Evolutionary conservation across 768 basidiomycete species (phyloP).

Genomic region (Suillus hirtellus): DNA sequence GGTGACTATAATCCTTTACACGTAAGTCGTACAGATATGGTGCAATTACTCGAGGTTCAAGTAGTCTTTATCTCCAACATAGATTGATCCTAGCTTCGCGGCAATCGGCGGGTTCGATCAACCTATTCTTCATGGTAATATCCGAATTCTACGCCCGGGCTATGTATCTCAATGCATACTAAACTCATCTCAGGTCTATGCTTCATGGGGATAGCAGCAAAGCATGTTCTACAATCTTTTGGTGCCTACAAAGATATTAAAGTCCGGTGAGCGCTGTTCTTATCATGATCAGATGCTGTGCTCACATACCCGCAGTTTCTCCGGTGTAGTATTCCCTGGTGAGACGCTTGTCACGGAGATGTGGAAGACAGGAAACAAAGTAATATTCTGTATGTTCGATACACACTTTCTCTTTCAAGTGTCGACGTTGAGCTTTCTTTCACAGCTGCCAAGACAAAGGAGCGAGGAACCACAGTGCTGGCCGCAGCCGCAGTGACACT

Average conservation of each 20-base stretch:
- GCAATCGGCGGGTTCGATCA: conserved; percentile 92
- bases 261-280: conserved; percentile 61
- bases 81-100: conserved; percentile 94
- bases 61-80: neutral
- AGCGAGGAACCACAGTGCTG: conserved; percentile 70
- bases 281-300: conserved; percentile 3
- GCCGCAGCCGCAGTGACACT: conserved; percentile 84
- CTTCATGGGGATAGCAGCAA: conserved; percentile 89
- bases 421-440: conserved; percentile 3
- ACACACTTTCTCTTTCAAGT: neutral
- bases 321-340: conserved; percentile 90
- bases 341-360: conserved; percentile 95
- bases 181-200: conserved; percentile 59
- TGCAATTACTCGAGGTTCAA: neutral
- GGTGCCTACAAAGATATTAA: conserved; percentile 92
- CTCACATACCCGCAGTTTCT: conserved; percentile 54
- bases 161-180: neutral
- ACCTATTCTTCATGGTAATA: conserved; percentile 75
- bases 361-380: conserved; percentile 95
- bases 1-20: conserved; percentile 93
- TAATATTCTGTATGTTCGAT: conserved; percentile 79
- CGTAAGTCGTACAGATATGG: conserved; percentile 41
- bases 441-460: conserved; percentile 85
- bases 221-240: conserved; percentile 86
- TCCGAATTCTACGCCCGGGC: conserved; percentile 2